These are phyloP conservation scores for Colletotrichum eremochloae DNA, from an alignment of 2,329 filamentous ascomycete species.

Conservation along the genomic window DNA sequence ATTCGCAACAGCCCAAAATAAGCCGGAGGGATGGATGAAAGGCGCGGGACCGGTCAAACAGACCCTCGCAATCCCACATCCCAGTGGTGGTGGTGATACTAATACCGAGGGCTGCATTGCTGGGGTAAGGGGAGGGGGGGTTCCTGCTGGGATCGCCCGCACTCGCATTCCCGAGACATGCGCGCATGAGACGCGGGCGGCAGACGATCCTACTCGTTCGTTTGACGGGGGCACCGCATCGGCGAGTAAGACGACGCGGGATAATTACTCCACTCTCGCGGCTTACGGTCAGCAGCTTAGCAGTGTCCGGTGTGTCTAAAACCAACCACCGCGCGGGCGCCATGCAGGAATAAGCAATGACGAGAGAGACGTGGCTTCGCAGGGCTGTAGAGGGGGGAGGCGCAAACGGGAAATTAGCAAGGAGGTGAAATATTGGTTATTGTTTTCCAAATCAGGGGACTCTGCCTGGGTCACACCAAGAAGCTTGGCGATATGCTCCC, in stretches of 20 bases:
- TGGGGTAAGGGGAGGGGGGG: background rate
- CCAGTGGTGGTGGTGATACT: constrained; percentile 2
- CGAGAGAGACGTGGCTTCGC: constrained; percentile 16
- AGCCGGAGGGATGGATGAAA: background rate
- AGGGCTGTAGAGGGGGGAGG: background rate
- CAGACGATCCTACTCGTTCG: constrained; percentile 30
- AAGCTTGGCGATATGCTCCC: background rate
- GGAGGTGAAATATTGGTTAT: background rate
- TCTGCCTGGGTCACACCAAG: too few relatives aligned
- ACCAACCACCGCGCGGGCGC: constrained; percentile 21
- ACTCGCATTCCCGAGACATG: constrained; percentile 39
- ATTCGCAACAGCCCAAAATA: background rate
- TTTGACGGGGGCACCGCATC: constrained; percentile 16
- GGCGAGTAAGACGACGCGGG: constrained; percentile 1
- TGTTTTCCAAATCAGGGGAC: background rate
- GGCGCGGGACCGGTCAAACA: constrained; percentile 8
- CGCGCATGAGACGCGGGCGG: constrained; percentile 24
- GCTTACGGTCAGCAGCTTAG: constrained; percentile 7
- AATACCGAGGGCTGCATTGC: constrained; percentile 39
- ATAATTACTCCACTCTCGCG: background rate
- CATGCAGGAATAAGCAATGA: constrained; percentile 37
- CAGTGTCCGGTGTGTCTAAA: constrained; percentile 7
- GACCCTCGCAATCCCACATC: background rate
- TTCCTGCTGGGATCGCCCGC: constrained; percentile 26
- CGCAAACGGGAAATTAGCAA: background rate